Percentiles rank a stretch among this genome's conserved stretches.
Evolutionary conservation across 768 basidiomycete genomes (phyloP).

Genomic region (Daedaleopsis sinensis): DNA sequence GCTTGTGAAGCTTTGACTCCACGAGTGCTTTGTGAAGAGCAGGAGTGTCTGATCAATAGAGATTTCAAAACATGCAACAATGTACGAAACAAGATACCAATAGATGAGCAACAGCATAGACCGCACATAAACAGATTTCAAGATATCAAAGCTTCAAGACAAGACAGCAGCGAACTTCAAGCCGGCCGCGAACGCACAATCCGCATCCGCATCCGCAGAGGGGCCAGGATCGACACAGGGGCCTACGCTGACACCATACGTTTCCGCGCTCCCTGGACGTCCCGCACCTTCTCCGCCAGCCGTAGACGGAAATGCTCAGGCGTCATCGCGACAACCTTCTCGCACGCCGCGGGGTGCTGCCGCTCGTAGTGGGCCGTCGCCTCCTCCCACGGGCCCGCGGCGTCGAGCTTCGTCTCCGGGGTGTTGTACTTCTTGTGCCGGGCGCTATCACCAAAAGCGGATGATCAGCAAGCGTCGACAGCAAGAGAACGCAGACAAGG

Average conservation of each 20-base stretch:
- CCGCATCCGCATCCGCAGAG: not conserved
- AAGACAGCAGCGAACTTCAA: too few species aligned
- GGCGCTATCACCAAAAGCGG: not conserved
- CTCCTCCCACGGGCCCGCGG: slow-evolving; percentile 9
- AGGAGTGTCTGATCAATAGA: too few species aligned
- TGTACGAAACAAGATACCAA: too few species aligned
- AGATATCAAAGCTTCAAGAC: too few species aligned
- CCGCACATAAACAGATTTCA: too few species aligned
- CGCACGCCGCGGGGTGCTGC: slow-evolving; percentile 16
- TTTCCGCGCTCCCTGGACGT: not conserved
- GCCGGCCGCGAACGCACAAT: too few species aligned
- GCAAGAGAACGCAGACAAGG: not conserved
- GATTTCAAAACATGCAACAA: too few species aligned
- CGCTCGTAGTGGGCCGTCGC: slow-evolving; percentile 12
- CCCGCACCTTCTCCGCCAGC: not conserved
- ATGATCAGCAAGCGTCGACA: not conserved
- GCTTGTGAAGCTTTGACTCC: too few species aligned
- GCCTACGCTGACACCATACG: not conserved
- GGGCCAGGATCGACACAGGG: too few species aligned
- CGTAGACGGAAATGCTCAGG: not conserved
- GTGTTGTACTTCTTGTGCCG: not conserved
- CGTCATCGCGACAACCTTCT: slow-evolving; percentile 12
- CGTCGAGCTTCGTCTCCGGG: not conserved
- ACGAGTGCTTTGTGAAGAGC: too few species aligned
- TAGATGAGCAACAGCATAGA: too few species aligned